These are phyloP conservation scores for Eudorina sp. DNA, from an alignment of 139 green algal species.

Conservation along the genomic window DNA sequence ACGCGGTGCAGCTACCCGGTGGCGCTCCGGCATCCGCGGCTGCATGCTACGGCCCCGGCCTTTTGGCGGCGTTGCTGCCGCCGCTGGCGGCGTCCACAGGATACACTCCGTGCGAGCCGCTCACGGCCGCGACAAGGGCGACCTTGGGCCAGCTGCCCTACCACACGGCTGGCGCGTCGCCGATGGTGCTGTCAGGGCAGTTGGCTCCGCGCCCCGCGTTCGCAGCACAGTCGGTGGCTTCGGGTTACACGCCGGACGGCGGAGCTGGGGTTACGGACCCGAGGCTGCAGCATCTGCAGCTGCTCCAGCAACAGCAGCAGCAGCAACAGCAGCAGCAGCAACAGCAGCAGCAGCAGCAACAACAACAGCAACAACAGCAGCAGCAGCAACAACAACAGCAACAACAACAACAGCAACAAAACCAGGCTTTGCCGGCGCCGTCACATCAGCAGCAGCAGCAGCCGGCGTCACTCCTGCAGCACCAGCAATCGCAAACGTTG, in stretches of 20 bases:
- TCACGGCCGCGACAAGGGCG: background rate
- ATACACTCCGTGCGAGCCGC: background rate
- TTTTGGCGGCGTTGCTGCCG: background rate
- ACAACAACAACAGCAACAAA: background rate
- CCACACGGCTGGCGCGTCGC: background rate
- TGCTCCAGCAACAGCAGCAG: background rate
- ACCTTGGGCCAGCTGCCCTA: background rate
- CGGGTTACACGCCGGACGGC: background rate
- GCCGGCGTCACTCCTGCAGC: background rate
- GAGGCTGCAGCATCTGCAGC: background rate
- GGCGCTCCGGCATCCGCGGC: background rate
- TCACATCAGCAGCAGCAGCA: background rate
- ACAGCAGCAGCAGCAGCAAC: constrained; percentile 9
- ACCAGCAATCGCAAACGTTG: no score
- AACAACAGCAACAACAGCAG: background rate
- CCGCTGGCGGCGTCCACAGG: background rate
- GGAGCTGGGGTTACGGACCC: background rate
- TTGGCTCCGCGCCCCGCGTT: background rate
- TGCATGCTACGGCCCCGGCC: background rate
- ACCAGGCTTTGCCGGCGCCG: background rate
- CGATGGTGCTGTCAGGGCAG: background rate
- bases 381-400: constrained; percentile 4
- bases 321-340: background rate
- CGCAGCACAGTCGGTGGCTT: background rate
- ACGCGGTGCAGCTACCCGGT: background rate